phyloP scores from a whole-genome alignment of 2,329 filamentous ascomycete species.

The Hymenoscyphus scutula region DNA sequence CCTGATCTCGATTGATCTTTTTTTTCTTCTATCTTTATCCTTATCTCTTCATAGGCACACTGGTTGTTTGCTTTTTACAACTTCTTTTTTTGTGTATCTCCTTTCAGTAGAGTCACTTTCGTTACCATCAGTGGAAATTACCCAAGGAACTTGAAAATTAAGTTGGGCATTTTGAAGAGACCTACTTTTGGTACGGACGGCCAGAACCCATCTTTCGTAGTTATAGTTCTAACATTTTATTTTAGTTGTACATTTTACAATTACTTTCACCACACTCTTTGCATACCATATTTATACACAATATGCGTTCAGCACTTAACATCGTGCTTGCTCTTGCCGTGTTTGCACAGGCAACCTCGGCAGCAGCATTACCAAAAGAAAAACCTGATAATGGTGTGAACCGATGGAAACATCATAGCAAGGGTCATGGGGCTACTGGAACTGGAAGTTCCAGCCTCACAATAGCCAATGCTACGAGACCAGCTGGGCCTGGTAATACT shows the following conservation, averaged over 20 bases:
- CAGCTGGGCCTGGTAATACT: slow-evolving; percentile 2
- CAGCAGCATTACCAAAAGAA: slow-evolving; percentile 7
- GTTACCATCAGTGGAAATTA: background rate
- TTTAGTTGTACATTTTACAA: background rate
- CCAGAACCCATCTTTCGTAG: background rate
- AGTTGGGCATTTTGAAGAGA: background rate
- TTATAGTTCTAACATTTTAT: background rate
- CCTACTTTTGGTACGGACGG: background rate
- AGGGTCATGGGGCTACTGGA: background rate
- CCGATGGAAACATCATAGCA: background rate
- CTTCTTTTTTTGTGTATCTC: background rate
- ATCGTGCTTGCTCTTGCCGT: slow-evolving; percentile 3
- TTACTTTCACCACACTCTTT: background rate
- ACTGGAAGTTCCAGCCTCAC: background rate
- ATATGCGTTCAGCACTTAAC: slow-evolving; percentile 9
- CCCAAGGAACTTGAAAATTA: background rate
- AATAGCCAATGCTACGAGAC: slow-evolving; percentile 4
- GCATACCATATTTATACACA: background rate
- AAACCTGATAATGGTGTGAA: background rate
- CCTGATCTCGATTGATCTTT: background rate
- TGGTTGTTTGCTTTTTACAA: slow-evolving; percentile 1
- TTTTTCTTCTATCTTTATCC: no score
- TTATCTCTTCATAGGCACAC: background rate
- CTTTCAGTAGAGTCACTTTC: slow-evolving; percentile 1
- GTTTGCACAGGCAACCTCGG: slow-evolving; percentile 5